Evolutionary conservation across 2,329 filamentous ascomycete species (phyloP).

Genomic region (Xylogone sp.): DNA sequence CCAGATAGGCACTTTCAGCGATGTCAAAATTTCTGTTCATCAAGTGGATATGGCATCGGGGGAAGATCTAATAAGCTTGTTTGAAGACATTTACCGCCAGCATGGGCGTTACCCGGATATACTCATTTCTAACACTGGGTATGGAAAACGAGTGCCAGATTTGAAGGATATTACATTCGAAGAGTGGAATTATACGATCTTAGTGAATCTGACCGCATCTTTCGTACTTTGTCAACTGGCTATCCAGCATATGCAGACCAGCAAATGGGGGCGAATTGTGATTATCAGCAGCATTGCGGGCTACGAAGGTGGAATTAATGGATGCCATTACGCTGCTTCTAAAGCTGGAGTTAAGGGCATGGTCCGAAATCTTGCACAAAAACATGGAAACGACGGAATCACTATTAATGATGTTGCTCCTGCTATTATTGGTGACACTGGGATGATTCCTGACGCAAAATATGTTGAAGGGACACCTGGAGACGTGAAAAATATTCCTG

Average conservation of each 20-base stretch:
- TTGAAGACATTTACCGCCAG: slow-evolving; percentile 46
- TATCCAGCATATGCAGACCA: slow-evolving; percentile 31
- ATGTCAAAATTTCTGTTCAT: slow-evolving; percentile 47
- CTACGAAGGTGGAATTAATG: slow-evolving; percentile 21
- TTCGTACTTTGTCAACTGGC: slow-evolving; percentile 22
- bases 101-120: slow-evolving; percentile 56
- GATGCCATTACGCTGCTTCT: slow-evolving; percentile 26
- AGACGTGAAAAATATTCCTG: slow-evolving; percentile 32
- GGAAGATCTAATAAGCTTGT: slow-evolving; percentile 50
- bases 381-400: slow-evolving; percentile 39
- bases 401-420: slow-evolving; percentile 46
- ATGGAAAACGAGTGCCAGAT: slow-evolving; percentile 53
- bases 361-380: slow-evolving; percentile 39
- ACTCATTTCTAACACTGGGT: slow-evolving; percentile 62
- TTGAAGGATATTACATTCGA: slow-evolving; percentile 22
- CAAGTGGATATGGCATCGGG: slow-evolving; percentile 53
- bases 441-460: slow-evolving; percentile 35
- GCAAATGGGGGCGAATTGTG: slow-evolving; percentile 30
- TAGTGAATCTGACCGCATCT: slow-evolving; percentile 21
- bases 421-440: slow-evolving; percentile 40
- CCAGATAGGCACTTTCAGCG: slow-evolving; percentile 19
- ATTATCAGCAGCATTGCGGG: slow-evolving; percentile 20
- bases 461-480: slow-evolving; percentile 12
- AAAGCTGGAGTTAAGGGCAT: slow-evolving; percentile 43
- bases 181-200: slow-evolving; percentile 23